Percentiles rank a stretch among this genome's conserved stretches.
Conservation (phyloP, 805 yeast species). For the Kazachstania martiniae region DNA sequence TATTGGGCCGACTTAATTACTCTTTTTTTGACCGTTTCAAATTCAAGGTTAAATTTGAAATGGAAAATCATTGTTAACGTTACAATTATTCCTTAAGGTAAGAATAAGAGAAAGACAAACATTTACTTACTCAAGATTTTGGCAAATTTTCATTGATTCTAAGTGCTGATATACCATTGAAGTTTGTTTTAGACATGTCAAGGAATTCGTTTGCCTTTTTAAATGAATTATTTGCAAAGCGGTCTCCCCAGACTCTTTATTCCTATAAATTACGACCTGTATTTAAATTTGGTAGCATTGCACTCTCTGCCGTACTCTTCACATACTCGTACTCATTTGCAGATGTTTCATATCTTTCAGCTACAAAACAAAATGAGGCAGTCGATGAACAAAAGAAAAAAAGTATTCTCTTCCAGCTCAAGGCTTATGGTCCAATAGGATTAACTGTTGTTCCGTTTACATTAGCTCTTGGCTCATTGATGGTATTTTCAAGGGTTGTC, state of each 20-base stretch:
- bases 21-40: no score
- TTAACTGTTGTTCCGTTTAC: conserved; percentile 21
- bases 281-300: conserved; percentile 4
- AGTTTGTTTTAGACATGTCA: neutral
- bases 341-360: conserved; percentile 20
- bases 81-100: no score
- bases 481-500: conserved; percentile 19
- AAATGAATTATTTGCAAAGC: conserved; percentile 3
- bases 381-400: conserved; percentile 8
- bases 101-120: no score
- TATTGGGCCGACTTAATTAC: no score
- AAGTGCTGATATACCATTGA: no score
- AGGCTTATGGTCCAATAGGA: conserved; percentile 17
- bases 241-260: conserved; percentile 5
- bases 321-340: conserved; percentile 21
- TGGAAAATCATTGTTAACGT: no score
- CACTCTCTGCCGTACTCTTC: conserved; percentile 18
- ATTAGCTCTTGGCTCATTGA: conserved; percentile 15
- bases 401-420: conserved; percentile 9
- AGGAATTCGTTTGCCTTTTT: conserved; percentile 2
- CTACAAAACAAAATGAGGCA: conserved; percentile 5
- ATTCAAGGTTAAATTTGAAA: no score
- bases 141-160: no score
- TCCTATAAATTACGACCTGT: conserved; percentile 5
- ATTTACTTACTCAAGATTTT: no score